Percentiles rank a stretch among this genome's conserved stretches.
phyloP scores from a whole-genome alignment of 495 filamentous ascomycete genomes.

The Aspergillus sclerotiicarbonarius region DNA sequence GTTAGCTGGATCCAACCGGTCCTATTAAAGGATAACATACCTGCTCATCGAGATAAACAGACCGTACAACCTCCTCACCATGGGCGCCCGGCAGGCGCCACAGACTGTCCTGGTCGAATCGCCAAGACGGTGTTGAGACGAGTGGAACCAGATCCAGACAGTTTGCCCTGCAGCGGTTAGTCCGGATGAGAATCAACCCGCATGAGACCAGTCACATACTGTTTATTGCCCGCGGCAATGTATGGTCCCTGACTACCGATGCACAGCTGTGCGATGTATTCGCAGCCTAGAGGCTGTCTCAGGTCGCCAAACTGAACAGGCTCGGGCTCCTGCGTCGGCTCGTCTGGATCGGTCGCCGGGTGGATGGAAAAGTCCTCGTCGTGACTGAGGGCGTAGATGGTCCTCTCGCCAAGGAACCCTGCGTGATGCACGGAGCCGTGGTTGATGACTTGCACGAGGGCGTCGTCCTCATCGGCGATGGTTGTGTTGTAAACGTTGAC shows the following conservation, averaged over 20 bases:
- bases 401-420: slow-evolving; percentile 67
- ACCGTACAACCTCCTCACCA: slow-evolving; percentile 78
- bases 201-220: slow-evolving; percentile 28
- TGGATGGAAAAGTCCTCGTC: slow-evolving; percentile 81
- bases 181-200: slow-evolving; percentile 5
- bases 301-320: slow-evolving; percentile 73
- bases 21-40: slow-evolving; percentile 37
- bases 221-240: slow-evolving; percentile 45
- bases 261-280: slow-evolving; percentile 78
- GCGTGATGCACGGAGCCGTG: slow-evolving; percentile 83
- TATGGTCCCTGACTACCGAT: slow-evolving; percentile 49
- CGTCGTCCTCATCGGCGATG: slow-evolving; percentile 79
- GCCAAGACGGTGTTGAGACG: slow-evolving; percentile 56
- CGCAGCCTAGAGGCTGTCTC: slow-evolving; percentile 64
- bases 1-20: neutral
- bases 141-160: slow-evolving; percentile 68
- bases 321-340: slow-evolving; percentile 46
- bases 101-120: slow-evolving; percentile 55
- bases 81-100: slow-evolving; percentile 74
- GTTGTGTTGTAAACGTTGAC: slow-evolving; percentile 79
- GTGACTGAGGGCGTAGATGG: slow-evolving; percentile 74
- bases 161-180: slow-evolving; percentile 48
- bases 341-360: slow-evolving; percentile 58
- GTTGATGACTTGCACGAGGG: slow-evolving; percentile 82
- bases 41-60: slow-evolving; percentile 69